phyloP scores from a whole-genome alignment of 1,284 basidiomycete species.

The Ceratobasidium sp. region DNA sequence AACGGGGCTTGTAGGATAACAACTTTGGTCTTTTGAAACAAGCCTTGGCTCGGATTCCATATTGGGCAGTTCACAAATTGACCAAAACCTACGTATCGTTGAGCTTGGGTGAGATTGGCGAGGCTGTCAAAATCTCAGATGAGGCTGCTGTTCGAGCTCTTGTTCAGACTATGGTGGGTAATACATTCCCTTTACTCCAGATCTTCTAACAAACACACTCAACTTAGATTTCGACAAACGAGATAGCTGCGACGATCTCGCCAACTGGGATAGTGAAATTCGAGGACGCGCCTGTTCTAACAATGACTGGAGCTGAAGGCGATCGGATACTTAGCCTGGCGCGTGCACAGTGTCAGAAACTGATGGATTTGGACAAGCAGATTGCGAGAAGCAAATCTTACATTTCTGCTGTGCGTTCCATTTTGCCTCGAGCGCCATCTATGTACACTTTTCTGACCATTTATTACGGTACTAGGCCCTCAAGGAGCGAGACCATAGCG shows the following conservation, averaged over 20 bases:
- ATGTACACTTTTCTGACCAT: neutral
- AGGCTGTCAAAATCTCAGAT: constrained; percentile 59
- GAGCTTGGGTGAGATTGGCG: constrained; percentile 73
- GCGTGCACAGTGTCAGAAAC: constrained; percentile 35
- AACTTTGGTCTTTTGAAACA: constrained; percentile 74
- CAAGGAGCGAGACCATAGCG: constrained; percentile 34
- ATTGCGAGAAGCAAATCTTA: constrained; percentile 45
- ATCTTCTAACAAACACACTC: neutral
- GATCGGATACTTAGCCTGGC: constrained; percentile 45
- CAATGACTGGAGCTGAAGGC: constrained; percentile 40
- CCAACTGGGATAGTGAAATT: constrained; percentile 76
- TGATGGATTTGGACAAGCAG: constrained; percentile 43
- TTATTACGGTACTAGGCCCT: constrained; percentile 1
- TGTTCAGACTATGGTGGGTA: constrained; percentile 75
- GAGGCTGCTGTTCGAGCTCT: constrained; percentile 65
- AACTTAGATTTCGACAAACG: constrained; percentile 71
- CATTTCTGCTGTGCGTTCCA: constrained; percentile 22
- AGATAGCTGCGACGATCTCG: constrained; percentile 72
- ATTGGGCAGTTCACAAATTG: constrained; percentile 79
- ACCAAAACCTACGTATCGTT: constrained; percentile 82
- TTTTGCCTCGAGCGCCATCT: neutral
- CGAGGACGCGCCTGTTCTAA: constrained; percentile 55
- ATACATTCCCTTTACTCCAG: neutral
- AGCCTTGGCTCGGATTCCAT: constrained; percentile 71
- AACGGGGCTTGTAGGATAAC: constrained; percentile 63